Percentiles rank a stretch among this genome's conserved stretches.
Conservation (phyloP, 495 filamentous ascomycete genomes). For the Penicillium bovifimosum region DNA sequence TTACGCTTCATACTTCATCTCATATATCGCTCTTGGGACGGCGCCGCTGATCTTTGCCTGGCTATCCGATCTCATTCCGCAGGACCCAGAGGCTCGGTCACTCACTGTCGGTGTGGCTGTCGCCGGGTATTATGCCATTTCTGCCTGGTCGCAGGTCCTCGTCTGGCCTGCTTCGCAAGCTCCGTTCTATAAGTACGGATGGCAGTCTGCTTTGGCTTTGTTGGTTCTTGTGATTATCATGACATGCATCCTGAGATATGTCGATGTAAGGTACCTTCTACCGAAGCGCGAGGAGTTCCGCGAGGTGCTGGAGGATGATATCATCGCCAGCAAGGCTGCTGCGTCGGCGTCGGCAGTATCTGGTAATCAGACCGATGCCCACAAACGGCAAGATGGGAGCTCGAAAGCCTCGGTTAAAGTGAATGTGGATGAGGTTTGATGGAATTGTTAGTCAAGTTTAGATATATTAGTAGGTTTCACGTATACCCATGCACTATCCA, state of each 20-base stretch:
- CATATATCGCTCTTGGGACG: constrained; percentile 24
- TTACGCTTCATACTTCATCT: constrained; percentile 29
- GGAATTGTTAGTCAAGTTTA: not conserved
- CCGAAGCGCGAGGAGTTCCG: constrained; percentile 24
- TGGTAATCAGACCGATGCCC: not conserved
- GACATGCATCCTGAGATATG: constrained; percentile 21
- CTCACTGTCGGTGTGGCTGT: constrained; percentile 28
- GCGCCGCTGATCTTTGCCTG: constrained; percentile 33
- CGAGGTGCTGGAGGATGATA: constrained; percentile 13
- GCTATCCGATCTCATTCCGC: constrained; percentile 29
- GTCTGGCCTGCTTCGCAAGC: constrained; percentile 30
- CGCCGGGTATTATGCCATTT: constrained; percentile 29
- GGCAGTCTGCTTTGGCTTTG: constrained; percentile 25
- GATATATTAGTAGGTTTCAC: not conserved
- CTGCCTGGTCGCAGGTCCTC: constrained; percentile 31
- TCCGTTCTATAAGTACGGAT: constrained; percentile 28
- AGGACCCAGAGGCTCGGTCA: constrained; percentile 27
- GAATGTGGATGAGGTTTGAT: constrained; percentile 4
- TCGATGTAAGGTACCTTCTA: constrained; percentile 26
- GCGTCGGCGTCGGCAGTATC: constrained; percentile 2
- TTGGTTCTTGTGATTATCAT: constrained; percentile 29
- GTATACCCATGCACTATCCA: not conserved
- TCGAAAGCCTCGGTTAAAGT: not conserved
- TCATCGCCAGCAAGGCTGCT: constrained; percentile 9
- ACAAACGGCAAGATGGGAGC: not conserved